phyloP scores from a whole-genome alignment of 306 rosid species.

The Oemleria cerasiformis region DNA sequence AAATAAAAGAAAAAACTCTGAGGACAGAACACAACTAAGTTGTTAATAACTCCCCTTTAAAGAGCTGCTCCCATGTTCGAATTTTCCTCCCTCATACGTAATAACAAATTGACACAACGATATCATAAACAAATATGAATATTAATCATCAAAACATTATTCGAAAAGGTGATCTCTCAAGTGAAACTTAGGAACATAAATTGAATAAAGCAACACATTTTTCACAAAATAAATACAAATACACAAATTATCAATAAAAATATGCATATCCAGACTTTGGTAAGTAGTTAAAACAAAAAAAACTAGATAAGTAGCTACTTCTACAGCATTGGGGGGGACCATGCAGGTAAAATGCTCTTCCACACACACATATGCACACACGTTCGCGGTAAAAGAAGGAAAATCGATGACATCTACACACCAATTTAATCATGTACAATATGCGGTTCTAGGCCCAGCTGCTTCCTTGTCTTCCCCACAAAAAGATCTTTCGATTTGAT shows the following conservation, averaged over 20 bases:
- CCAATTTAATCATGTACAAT: slow-evolving; percentile 11
- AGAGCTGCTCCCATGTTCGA: too few species aligned
- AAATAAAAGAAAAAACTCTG: too few species aligned
- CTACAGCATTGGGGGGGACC: background rate
- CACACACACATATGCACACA: background rate
- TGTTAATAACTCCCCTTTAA: too few species aligned
- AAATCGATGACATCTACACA: background rate
- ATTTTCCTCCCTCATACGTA: too few species aligned
- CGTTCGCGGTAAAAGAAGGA: background rate
- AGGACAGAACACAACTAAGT: too few species aligned
- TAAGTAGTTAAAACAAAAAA: background rate
- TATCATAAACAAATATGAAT: too few species aligned
- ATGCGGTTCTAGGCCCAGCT: slow-evolving; percentile 48
- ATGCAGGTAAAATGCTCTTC: too few species aligned
- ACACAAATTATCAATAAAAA: background rate
- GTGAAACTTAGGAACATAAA: too few species aligned
- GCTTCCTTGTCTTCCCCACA: slow-evolving; percentile 68
- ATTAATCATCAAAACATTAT: too few species aligned
- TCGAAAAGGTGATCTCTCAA: too few species aligned
- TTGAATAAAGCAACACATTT: too few species aligned
- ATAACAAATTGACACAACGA: too few species aligned
- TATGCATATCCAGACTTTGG: background rate
- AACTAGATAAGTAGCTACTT: background rate
- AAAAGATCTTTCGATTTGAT: slow-evolving; percentile 73
- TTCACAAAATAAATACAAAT: background rate